These are phyloP conservation scores for Turritis glabra DNA, from an alignment of 345 rosid genomes.

Conservation along the genomic window DNA sequence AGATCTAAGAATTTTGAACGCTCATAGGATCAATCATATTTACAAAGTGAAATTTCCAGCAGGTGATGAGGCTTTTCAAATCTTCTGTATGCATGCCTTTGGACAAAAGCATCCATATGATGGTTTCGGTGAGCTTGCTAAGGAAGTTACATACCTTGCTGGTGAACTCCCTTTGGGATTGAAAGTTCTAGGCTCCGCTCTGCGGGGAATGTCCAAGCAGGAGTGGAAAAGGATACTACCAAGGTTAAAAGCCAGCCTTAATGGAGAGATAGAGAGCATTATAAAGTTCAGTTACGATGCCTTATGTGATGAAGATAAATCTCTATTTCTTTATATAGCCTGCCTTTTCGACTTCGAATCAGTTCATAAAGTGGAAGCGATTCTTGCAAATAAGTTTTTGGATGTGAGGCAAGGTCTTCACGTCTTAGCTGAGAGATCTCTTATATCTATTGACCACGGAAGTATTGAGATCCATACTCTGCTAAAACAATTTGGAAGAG, in stretches of 20 bases:
- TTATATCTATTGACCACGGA: not conserved
- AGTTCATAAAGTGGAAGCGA: not conserved
- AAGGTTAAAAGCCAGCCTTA: not conserved
- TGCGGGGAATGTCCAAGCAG: not conserved
- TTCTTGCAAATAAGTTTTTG: rapidly evolving
- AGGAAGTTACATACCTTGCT: not conserved
- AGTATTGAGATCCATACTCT: slow-evolving; percentile 19
- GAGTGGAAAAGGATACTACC: slow-evolving; percentile 24
- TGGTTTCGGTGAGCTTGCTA: not conserved
- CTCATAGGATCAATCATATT: not conserved
- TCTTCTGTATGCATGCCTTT: not conserved
- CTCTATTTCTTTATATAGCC: slow-evolving; percentile 39
- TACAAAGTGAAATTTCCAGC: not conserved
- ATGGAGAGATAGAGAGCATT: slow-evolving; percentile 2
- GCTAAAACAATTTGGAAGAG: slow-evolving; percentile 23
- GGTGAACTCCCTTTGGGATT: slow-evolving; percentile 39
- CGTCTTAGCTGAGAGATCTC: not conserved
- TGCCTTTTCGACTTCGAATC: not conserved
- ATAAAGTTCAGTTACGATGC: slow-evolving; percentile 34
- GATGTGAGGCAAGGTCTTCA: not conserved
- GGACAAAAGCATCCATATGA: not conserved
- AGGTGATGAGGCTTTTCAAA: not conserved
- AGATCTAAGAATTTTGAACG: not conserved
- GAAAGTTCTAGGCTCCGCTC: slow-evolving; percentile 23
- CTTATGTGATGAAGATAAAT: slow-evolving; percentile 3